Evolutionary conservation across 2,329 filamentous ascomycete genomes (phyloP).

Genomic region (Clonostachys rosea): DNA sequence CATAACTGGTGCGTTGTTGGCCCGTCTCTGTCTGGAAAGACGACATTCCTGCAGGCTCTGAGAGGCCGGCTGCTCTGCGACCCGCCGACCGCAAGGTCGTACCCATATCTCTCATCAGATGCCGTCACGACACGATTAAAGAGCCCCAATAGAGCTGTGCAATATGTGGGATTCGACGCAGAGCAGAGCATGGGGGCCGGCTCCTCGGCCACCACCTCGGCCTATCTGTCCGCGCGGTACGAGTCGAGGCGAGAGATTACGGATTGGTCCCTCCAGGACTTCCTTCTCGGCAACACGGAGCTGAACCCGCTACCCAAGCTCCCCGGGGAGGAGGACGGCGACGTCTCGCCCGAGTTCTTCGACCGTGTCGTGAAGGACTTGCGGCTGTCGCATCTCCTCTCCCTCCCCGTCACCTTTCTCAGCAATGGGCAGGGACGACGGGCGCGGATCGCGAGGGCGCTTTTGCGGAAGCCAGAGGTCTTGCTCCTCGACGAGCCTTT

Average conservation of each 20-base stretch:
- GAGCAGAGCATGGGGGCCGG: constrained; percentile 56
- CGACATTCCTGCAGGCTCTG: constrained; percentile 75
- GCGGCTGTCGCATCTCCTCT: constrained; percentile 61
- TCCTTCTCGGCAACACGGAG: constrained; percentile 75
- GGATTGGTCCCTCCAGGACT: constrained; percentile 81
- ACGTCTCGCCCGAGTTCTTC: constrained; percentile 46
- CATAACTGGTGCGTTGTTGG: constrained; percentile 84
- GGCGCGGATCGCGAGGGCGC: constrained; percentile 80
- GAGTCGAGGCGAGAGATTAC: constrained; percentile 83
- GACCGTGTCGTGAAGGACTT: constrained; percentile 65
- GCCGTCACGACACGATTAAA: constrained; percentile 51
- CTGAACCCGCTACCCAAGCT: constrained; percentile 61
- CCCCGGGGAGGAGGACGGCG: constrained; percentile 37
- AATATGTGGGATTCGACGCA: constrained; percentile 86
- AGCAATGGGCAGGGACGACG: constrained; percentile 91
- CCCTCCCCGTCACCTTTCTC: constrained; percentile 81
- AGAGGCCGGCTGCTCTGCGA: constrained; percentile 70
- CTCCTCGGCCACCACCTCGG: constrained; percentile 55
- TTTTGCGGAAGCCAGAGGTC: constrained; percentile 75
- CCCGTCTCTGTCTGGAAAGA: constrained; percentile 73
- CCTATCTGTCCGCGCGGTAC: constrained; percentile 86
- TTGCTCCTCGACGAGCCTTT: constrained; percentile 90
- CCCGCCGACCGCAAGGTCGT: constrained; percentile 71
- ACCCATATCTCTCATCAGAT: constrained; percentile 68
- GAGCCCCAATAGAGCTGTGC: constrained; percentile 64